phyloP scores from a whole-genome alignment of 345 rosid genomes.

The Adansonia digitata region DNA sequence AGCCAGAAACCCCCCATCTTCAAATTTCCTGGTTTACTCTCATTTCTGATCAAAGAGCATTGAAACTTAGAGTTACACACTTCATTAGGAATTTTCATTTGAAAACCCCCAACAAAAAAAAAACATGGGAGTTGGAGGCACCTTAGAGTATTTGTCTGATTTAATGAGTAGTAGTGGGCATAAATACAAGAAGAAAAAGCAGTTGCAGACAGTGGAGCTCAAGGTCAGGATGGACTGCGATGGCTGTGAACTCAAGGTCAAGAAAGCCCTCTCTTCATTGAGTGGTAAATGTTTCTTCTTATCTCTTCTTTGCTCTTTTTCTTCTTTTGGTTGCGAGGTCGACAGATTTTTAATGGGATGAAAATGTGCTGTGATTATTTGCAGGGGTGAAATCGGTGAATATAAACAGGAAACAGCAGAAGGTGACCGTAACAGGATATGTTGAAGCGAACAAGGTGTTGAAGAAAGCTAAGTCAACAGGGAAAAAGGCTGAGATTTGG shows the following conservation, averaged over 20 bases:
- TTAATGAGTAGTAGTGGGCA: slow-evolving; percentile 54
- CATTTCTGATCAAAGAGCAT: neutral
- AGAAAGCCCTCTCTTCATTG: slow-evolving; percentile 74
- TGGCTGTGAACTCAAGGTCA: slow-evolving; percentile 97
- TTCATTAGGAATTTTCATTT: neutral
- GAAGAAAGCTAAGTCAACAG: slow-evolving; percentile 83
- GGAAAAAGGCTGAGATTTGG: slow-evolving; percentile 95
- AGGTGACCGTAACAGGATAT: slow-evolving; percentile 80
- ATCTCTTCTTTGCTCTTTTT: neutral
- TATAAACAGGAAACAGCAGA: slow-evolving; percentile 87
- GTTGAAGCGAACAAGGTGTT: slow-evolving; percentile 73
- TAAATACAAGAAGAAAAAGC: slow-evolving; percentile 59
- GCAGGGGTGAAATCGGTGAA: slow-evolving; percentile 81
- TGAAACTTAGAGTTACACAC: neutral
- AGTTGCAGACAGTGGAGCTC: slow-evolving; percentile 76
- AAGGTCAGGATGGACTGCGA: slow-evolving; percentile 99
- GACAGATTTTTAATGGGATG: neutral
- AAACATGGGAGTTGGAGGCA: slow-evolving; percentile 85
- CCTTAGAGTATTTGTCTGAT: slow-evolving; percentile 73
- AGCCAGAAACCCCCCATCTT: neutral
- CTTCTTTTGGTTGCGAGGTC: neutral
- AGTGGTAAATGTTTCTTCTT: slow-evolving; percentile 41
- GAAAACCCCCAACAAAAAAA: neutral
- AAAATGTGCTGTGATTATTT: neutral
- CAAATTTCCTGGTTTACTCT: neutral